A percentile compares a stretch with the other conserved stretches of the same genome.
These are phyloP conservation scores for Aspergillus floridensis DNA, from an alignment of 2,329 filamentous ascomycete genomes.

Conservation along the genomic window DNA sequence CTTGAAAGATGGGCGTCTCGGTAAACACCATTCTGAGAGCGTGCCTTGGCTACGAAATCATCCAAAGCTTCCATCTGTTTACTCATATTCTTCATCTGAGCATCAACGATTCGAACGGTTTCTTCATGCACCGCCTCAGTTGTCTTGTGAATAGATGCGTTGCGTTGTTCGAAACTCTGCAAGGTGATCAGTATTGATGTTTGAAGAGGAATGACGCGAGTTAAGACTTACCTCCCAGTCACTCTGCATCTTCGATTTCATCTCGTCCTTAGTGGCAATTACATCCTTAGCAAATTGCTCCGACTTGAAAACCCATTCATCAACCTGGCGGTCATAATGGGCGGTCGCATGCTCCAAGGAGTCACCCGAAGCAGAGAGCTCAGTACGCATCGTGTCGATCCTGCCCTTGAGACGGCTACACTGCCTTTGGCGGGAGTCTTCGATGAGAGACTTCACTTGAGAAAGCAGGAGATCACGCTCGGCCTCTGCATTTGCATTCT, in stretches of 20 bases:
- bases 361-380: conserved; percentile 63
- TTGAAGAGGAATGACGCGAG: background rate
- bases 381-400: conserved; percentile 61
- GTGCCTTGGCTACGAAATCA: conserved; percentile 81
- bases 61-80: conserved; percentile 88
- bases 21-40: conserved; percentile 74
- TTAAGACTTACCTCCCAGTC: conserved; percentile 70
- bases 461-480: conserved; percentile 72
- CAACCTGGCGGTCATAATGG: conserved; percentile 69
- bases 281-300: conserved; percentile 68
- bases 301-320: conserved; percentile 69
- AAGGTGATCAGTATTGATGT: background rate
- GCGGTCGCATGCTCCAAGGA: conserved; percentile 64
- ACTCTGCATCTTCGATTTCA: conserved; percentile 79
- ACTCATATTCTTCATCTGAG: conserved; percentile 82
- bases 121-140: conserved; percentile 87
- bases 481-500: conserved; percentile 67
- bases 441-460: conserved; percentile 76
- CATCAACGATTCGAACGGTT: conserved; percentile 83
- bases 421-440: conserved; percentile 69
- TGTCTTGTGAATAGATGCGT: conserved; percentile 76
- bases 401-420: conserved; percentile 66
- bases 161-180: conserved; percentile 71
- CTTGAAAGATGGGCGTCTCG: conserved; percentile 67
- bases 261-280: conserved; percentile 67